Base-by-base conservation (phyloP, 768 basidiomycete species). In the Leucosporidium yakuticum region DNA sequence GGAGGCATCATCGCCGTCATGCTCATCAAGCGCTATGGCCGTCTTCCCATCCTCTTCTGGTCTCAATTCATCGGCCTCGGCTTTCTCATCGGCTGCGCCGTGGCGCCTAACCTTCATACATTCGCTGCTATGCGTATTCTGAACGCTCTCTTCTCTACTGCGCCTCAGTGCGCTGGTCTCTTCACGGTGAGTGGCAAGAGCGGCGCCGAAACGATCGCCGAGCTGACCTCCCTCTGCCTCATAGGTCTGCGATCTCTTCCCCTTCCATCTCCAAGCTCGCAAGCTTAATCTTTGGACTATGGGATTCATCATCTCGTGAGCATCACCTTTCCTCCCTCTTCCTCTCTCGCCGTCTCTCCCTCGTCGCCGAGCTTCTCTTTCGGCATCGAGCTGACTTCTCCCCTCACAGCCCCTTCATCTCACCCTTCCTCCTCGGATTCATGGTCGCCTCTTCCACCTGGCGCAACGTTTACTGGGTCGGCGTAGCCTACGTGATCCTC, bases 31-130 rank as follows among this genome's bases (percentile, higher is more conserved):
- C 83, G 85, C 23, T 82, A 78, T 63, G 87, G 87, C 11, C 83
- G 87, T 54, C 81, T 89, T 1, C 86, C 87, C 0, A 79, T 88
- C 19, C 77, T 89, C 47, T 88, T 87, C 78, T 89, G 87, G 87
- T 85, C 85, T 0, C 87, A 88, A 84, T 70, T 87, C 19, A 76
- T 87, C 29, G 83, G 85, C 0, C 74, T 86, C 19, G 84, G 81
- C 2, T 88, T 86, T 79, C 78, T 84, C 20, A 77, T 84, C n/a
- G 85, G 85, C 0, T 82, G 82, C 62, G 84, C 85, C 1, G 83
- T 86, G 62, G 84, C 86, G 0, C 85, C 85, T 0, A 81, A 81
- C 74, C 74, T 87, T 31, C 81, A 80, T 31, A 84, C 83, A 0
- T 87, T 86, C 76, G 80, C 85, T 2, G 85, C 86, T 82, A 71